Percentiles rank a stretch among this genome's conserved stretches.
Evolutionary conservation across 164 flowering plant species (phyloP).

Genomic region (Nymphaea thermarum): DNA sequence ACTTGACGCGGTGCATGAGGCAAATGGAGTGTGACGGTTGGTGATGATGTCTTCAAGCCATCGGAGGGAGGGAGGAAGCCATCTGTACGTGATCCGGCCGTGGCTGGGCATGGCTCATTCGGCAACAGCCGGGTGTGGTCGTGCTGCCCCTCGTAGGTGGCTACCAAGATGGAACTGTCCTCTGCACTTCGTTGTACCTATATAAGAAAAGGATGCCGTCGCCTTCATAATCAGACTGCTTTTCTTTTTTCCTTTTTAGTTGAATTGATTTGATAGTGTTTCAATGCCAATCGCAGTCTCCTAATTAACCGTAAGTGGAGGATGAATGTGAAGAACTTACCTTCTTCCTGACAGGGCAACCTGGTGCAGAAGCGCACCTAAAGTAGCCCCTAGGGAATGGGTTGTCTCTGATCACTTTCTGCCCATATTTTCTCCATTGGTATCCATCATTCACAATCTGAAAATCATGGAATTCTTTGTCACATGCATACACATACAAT

Average conservation of each 20-base stretch:
- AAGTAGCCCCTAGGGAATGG: slow-evolving; percentile 32
- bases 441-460: slow-evolving; percentile 2
- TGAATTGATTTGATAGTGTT: too few relatives aligned
- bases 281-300: not conserved
- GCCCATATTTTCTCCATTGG: slow-evolving; percentile 37
- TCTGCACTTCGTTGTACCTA: slow-evolving; percentile 72
- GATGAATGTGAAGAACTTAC: slow-evolving; percentile 4
- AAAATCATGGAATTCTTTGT: slow-evolving; percentile 9
- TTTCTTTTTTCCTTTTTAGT: too few relatives aligned
- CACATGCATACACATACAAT: too few relatives aligned
- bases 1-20: not conserved
- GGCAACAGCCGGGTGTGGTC: slow-evolving; percentile 37
- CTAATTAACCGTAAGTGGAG: not conserved
- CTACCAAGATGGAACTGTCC: slow-evolving; percentile 47
- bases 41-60: slow-evolving; percentile 18
- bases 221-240: too few relatives aligned
- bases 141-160: slow-evolving; percentile 79
- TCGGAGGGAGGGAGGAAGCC: slow-evolving; percentile 19
- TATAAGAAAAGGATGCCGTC: not conserved
- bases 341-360: slow-evolving; percentile 28
- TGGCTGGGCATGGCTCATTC: slow-evolving; percentile 16
- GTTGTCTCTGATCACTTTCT: slow-evolving; percentile 27
- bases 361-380: slow-evolving; percentile 24
- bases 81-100: slow-evolving; percentile 8
- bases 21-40: slow-evolving; percentile 29